Evolutionary conservation across 2,329 filamentous ascomycete species (phyloP).

Genomic region (Curvularia spicifera): DNA sequence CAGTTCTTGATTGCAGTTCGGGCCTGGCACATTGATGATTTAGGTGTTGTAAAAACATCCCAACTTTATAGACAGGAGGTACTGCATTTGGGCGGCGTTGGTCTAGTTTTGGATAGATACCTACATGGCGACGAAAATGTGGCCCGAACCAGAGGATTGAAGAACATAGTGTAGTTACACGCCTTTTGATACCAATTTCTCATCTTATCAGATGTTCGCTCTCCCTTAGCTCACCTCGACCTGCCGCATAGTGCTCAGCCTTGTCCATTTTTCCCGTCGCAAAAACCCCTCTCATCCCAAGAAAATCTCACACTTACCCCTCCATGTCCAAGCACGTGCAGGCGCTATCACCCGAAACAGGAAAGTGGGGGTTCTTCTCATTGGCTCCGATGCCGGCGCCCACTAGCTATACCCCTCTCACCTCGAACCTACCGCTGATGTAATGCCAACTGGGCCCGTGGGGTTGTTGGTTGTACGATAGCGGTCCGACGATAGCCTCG

Average conservation of each 20-base stretch:
- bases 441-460: not conserved
- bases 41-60: constrained; percentile 10
- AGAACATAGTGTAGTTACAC: not conserved
- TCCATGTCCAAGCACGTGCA: constrained; percentile 7
- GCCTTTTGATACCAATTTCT: not conserved
- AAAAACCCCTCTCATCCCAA: constrained; percentile 3
- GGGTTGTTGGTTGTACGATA: constrained; percentile 13
- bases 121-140: not conserved
- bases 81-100: constrained; percentile 35
- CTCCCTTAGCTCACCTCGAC: too few relatives aligned
- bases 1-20: not conserved
- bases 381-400: not conserved
- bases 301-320: constrained; percentile 20
- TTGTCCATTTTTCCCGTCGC: constrained; percentile 7
- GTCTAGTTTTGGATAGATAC: constrained; percentile 8
- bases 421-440: not conserved
- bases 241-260: not conserved
- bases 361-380: not conserved
- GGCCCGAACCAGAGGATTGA: not conserved
- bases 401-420: constrained; percentile 1
- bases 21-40: not conserved
- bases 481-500: constrained; percentile 33
- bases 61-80: constrained; percentile 18
- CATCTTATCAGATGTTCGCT: not conserved
- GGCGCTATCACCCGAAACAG: not conserved